Evolutionary conservation across 2,329 filamentous ascomycete species (phyloP), one percentile per base, ranked within the genome.

Genomic region (Pezicula carpinea): DNA sequence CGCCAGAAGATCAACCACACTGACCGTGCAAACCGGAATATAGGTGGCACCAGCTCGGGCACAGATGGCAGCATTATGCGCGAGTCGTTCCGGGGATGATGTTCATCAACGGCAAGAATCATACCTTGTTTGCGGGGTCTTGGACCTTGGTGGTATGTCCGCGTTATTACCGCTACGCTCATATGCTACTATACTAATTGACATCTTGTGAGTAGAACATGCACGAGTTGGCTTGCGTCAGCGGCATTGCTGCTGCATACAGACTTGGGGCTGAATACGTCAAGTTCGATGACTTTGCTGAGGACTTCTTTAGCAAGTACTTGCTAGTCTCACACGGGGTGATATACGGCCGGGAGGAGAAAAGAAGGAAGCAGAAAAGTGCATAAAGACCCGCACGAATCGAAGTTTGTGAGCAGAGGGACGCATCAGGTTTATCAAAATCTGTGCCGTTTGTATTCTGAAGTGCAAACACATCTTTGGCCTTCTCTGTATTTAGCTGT

Each of bases 11-110:
- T n/a, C n/a, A n/a, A n/a, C n/a, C n/a, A n/a, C n/a, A n/a, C n/a
- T n/a, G n/a, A n/a, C n/a, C n/a, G n/a, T n/a, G n/a, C n/a, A n/a
- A n/a, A n/a, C n/a, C n/a, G n/a, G n/a, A 40, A 15, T 13, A 5
- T 17, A 40, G 38, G 38, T 84, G 82, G 81, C 81, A 85, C 59
- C 81, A 85, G 63, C 70, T 85, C 3, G 80, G 80, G 47, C 80
- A 85, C 56, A 70, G 73, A 3, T 85, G 75, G 74, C 78, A 79
- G 29, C 81, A 85, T 56, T 84, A 83, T 58, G 59, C 77, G 1
- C 73, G 79, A 29, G 81, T 85, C 1, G 82, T 89, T 1, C 85
- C 85, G 0, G 80, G 80, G 53, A 77, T 89, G 75, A 85, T 84
- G 82, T 77, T 85, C 19, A 73, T 89, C 3, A 83, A 89, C 53